Percentiles rank a stretch among this genome's conserved stretches.
Evolutionary conservation across 148 eudicot species (phyloP).

Genomic region (Tetragonia tetragonoides): DNA sequence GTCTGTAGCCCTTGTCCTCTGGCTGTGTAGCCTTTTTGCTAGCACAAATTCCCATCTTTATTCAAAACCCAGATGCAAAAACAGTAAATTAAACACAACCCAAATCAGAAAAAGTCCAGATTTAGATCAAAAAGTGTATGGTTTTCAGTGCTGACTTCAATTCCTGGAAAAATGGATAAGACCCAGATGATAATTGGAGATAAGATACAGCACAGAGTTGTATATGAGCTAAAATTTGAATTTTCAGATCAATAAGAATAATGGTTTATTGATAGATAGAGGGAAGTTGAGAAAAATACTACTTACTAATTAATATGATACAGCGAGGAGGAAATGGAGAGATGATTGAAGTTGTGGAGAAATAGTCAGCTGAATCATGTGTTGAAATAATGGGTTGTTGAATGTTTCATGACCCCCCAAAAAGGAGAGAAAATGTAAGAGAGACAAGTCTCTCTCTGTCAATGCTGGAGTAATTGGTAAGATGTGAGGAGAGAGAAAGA

Average conservation of each 20-base stretch:
- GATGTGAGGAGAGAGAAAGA: neutral
- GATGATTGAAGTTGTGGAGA: constrained; percentile 5
- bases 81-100: neutral
- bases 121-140: constrained; percentile 10
- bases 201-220: neutral
- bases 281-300: neutral
- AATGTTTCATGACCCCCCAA: constrained; percentile 4
- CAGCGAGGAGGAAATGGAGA: neutral
- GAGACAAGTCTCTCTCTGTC: neutral
- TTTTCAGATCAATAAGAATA: constrained; percentile 6
- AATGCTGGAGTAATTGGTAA: neutral
- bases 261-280: neutral
- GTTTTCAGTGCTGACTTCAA: neutral
- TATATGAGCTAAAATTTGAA: neutral
- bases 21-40: constrained; percentile 39
- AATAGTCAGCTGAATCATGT: constrained; percentile 24
- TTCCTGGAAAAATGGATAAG: neutral
- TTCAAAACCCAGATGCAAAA: constrained; percentile 6
- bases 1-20: constrained; percentile 27
- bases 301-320: neutral
- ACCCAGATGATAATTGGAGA: constrained; percentile 18
- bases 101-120: neutral
- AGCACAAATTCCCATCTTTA: constrained; percentile 59
- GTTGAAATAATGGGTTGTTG: constrained; percentile 24
- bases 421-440: neutral